These are phyloP conservation scores for Hygrocybe coccinea DNA, from an alignment of 768 basidiomycete species.

Conservation along the genomic window DNA sequence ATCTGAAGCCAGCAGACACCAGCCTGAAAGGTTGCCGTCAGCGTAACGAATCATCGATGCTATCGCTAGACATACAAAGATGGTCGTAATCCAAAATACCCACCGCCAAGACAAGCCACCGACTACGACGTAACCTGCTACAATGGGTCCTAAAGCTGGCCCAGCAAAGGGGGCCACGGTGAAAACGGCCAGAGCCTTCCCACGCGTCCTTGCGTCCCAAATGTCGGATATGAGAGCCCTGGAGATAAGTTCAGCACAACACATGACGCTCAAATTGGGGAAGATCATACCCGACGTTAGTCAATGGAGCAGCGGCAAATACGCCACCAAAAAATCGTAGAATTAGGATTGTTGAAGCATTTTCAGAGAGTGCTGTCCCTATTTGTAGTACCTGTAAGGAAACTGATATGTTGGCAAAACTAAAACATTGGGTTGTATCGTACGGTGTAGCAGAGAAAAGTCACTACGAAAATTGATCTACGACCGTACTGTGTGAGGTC, in stretches of 20 bases:
- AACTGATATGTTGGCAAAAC: neutral
- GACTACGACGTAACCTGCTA: slow-evolving; percentile 43
- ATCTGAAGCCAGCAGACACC: slow-evolving; percentile 45
- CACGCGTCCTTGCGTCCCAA: slow-evolving; percentile 58
- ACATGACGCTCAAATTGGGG: neutral
- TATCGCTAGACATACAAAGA: slow-evolving; percentile 34
- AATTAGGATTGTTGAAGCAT: slow-evolving; percentile 58
- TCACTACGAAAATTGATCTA: slow-evolving; percentile 50
- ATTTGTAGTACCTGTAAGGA: slow-evolving; percentile 50
- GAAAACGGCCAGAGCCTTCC: slow-evolving; percentile 63
- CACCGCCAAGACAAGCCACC: slow-evolving; percentile 54
- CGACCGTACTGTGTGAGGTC: slow-evolving; percentile 51
- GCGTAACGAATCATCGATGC: neutral
- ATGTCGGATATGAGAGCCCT: slow-evolving; percentile 54
- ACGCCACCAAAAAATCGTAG: slow-evolving; percentile 68
- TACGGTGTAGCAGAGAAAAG: slow-evolving; percentile 55
- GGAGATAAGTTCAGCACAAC: neutral
- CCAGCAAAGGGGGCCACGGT: slow-evolving; percentile 64
- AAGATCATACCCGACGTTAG: slow-evolving; percentile 58
- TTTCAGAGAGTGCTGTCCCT: slow-evolving; percentile 56
- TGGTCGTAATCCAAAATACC: slow-evolving; percentile 61
- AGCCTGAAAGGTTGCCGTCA: slow-evolving; percentile 31
- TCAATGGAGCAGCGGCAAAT: slow-evolving; percentile 64
- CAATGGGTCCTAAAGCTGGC: slow-evolving; percentile 54
- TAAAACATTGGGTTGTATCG: slow-evolving; percentile 12